A percentile compares a stretch with the other conserved stretches of the same genome.
These are phyloP conservation scores for Fusarium sp. DNA, from an alignment of 2,329 filamentous ascomycete genomes.

Conservation along the genomic window DNA sequence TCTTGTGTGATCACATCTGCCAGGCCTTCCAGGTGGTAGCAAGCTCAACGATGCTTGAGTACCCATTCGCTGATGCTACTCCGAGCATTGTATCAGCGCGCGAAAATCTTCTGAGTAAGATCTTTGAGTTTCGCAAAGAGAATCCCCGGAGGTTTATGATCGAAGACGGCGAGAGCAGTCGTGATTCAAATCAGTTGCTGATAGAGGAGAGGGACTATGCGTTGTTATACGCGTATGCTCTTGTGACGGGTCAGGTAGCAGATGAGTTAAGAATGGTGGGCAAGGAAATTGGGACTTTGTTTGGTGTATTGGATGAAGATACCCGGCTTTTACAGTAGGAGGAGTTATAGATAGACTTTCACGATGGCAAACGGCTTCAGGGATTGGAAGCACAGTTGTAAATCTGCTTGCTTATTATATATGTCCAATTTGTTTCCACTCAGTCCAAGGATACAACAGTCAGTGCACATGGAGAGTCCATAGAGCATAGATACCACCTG, in stretches of 20 bases:
- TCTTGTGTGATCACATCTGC: slow-evolving; percentile 89
- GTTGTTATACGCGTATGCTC: slow-evolving; percentile 89
- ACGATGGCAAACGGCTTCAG: background rate
- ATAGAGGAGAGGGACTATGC: slow-evolving; percentile 88
- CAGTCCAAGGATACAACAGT: no score
- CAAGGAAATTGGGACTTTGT: slow-evolving; percentile 58
- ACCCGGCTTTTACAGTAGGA: slow-evolving; percentile 36
- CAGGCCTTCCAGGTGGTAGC: slow-evolving; percentile 90
- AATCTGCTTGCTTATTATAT: no score
- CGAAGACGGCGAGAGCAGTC: slow-evolving; percentile 34
- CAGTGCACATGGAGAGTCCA: no score
- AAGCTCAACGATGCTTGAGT: slow-evolving; percentile 93
- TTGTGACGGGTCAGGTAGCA: slow-evolving; percentile 77
- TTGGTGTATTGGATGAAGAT: slow-evolving; percentile 45
- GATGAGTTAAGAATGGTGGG: slow-evolving; percentile 74
- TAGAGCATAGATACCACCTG: no score
- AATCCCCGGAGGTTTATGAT: slow-evolving; percentile 57
- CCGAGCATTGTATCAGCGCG: slow-evolving; percentile 86
- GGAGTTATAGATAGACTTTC: background rate
- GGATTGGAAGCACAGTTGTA: no score
- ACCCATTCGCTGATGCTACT: slow-evolving; percentile 89
- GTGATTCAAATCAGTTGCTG: slow-evolving; percentile 37
- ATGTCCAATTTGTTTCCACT: background rate
- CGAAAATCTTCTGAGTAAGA: slow-evolving; percentile 86
- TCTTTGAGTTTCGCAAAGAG: slow-evolving; percentile 87